Percentiles rank a stretch among this genome's conserved stretches.
Evolutionary conservation across 2,329 filamentous ascomycete genomes (phyloP).

Genomic region (Scytalidium lignicola): DNA sequence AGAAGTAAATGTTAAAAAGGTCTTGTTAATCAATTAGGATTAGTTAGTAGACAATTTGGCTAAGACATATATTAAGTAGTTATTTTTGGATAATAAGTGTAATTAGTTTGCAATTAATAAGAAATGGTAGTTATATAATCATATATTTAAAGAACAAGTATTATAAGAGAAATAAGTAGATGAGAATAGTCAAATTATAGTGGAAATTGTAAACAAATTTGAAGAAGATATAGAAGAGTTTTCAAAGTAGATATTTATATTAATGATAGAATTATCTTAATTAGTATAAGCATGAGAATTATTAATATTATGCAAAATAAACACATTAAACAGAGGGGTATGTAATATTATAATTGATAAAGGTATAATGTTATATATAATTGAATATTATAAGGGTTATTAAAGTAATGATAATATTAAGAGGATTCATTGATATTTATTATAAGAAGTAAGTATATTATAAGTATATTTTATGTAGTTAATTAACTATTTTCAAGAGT

Average conservation of each 20-base stretch:
- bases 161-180: too few species aligned
- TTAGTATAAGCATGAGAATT: conserved; percentile 6
- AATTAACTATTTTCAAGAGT: conserved; percentile 15
- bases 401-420: conserved; percentile 16
- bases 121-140: too few species aligned
- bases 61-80: too few species aligned
- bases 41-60: too few species aligned
- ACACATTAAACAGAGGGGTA: conserved; percentile 8
- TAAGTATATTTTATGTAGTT: conserved; percentile 22
- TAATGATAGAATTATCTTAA: conserved; percentile 9
- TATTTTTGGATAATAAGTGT: too few species aligned
- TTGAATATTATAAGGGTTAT: conserved; percentile 20
- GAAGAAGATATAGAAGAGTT: too few species aligned
- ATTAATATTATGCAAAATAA: conserved; percentile 8
- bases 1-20: too few species aligned
- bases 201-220: too few species aligned
- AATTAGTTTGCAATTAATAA: too few species aligned
- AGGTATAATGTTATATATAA: conserved; percentile 14
- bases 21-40: too few species aligned
- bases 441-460: conserved; percentile 19
- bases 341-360: conserved; percentile 11
- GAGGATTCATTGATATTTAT: conserved; percentile 23
- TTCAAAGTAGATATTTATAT: conserved; percentile 5
- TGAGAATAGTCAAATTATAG: too few species aligned
- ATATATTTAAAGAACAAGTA: too few species aligned